Evolutionary conservation across 2,329 filamentous ascomycete genomes (phyloP), one percentile per base, ranked within the genome.

Genomic region (Cladosporium sp.): DNA sequence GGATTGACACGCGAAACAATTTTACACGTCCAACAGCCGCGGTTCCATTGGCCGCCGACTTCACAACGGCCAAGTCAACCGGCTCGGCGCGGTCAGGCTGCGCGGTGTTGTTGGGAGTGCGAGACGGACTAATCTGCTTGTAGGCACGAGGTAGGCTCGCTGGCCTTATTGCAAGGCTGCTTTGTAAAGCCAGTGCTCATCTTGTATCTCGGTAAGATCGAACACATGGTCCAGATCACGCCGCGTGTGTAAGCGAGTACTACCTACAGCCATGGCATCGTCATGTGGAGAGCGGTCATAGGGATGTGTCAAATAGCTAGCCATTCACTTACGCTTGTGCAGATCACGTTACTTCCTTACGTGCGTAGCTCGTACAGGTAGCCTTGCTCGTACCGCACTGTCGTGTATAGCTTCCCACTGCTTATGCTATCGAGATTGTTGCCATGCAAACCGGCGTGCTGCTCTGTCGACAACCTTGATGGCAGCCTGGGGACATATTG

Each of bases 1-100:
- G 53, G 60, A 63, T 48, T 28, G 46, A 61, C 21, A 46, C 49
- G 49, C 60, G 49, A 63, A 63, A 63, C 60, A 63, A 63, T 63
- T 63, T 63, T 57, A 54, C 51, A 54, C 51, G 51, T 54, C 54
- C 54, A 57, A 58, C 56, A 57, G 54, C 54, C 54, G 56, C 56
- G 56, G 34, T 58, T 58, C 56, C 56, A 58, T 58, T 58, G 56
- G 56, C 16, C 36, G 23, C 25, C 28, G 56, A 46, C 56, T 28
- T 25, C 56, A 58, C 11, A n/a, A 46, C 56, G 56, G 30, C 23
- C 26, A 21, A 14, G 34, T 28, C 30, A 43, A 28, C 56, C 56
- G 56, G 56, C 34, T 58, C 56, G 56, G 56, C 56, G 56, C 56
- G 56, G 14, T 46, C 7, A 30, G 18, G 51, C 18, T 30, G 51